These are phyloP conservation scores for Misopates orontium DNA, from an alignment of 257 asterid genomes.

Conservation along the genomic window DNA sequence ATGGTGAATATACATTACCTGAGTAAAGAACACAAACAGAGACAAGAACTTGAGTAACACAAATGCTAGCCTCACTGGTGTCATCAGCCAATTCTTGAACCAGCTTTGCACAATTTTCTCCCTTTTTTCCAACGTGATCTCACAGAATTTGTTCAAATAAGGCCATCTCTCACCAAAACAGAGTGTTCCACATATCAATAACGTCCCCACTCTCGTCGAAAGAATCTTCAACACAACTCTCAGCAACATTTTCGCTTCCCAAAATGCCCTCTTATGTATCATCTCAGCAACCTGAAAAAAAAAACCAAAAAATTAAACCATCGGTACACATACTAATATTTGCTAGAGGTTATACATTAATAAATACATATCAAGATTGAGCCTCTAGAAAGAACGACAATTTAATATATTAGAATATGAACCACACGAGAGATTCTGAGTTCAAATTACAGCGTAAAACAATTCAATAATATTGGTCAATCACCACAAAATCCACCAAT, in stretches of 20 bases:
- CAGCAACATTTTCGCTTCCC: conserved; percentile 51
- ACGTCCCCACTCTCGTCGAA: conserved; percentile 69
- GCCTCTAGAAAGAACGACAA: too few relatives aligned
- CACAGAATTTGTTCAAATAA: conserved; percentile 51
- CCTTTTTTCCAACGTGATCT: conserved; percentile 57
- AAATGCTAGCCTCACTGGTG: conserved; percentile 76
- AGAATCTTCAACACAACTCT: conserved; percentile 44
- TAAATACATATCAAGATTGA: too few relatives aligned
- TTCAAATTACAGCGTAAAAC: too few relatives aligned
- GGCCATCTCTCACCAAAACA: conserved; percentile 59
- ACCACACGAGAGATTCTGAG: too few relatives aligned
- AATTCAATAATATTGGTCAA: too few relatives aligned
- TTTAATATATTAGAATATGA: too few relatives aligned
- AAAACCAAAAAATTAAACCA: too few relatives aligned
- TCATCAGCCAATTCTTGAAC: conserved; percentile 49
- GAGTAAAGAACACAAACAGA: conserved; percentile 60
- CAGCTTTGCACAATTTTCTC: conserved; percentile 62
- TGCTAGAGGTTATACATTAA: too few relatives aligned
- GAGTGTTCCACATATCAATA: conserved; percentile 56
- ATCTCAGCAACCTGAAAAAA: conserved; percentile 64
- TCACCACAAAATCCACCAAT: too few relatives aligned
- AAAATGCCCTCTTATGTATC: conserved; percentile 41
- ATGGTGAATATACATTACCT: conserved; percentile 37
- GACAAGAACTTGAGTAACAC: conserved; percentile 68
- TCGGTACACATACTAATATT: too few relatives aligned